Conservation (phyloP, 148 eudicot species). For the Selenicereus undatus region DNA sequence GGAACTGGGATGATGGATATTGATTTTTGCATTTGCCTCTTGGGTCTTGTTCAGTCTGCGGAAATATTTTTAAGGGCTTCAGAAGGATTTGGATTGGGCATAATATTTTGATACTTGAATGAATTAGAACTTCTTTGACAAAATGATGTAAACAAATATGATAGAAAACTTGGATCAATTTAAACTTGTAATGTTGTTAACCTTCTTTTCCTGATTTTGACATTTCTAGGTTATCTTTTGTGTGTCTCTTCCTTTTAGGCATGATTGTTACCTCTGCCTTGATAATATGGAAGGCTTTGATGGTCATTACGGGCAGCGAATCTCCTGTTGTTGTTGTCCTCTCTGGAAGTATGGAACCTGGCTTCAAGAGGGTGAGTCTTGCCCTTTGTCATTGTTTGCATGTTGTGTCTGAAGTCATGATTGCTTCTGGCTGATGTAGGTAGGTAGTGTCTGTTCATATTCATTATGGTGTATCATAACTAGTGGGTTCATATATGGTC, state of each 20-base stretch:
- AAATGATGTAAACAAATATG: background rate
- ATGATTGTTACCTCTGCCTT: constrained; percentile 66
- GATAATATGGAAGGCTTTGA: constrained; percentile 77
- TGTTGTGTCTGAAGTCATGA: background rate
- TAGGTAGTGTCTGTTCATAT: background rate
- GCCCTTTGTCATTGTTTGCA: background rate
- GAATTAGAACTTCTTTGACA: background rate
- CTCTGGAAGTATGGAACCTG: constrained; percentile 91
- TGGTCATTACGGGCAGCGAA: constrained; percentile 68
- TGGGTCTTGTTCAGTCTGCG: no score
- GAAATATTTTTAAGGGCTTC: background rate
- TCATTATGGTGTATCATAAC: background rate
- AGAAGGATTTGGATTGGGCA: background rate
- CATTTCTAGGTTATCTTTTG: background rate
- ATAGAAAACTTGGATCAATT: background rate
- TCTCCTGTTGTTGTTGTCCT: constrained; percentile 90
- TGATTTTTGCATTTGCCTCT: no score
- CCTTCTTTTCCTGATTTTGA: background rate
- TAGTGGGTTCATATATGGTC: background rate
- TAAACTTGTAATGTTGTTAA: background rate
- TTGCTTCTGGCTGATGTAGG: background rate
- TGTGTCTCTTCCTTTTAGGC: constrained; percentile 33
- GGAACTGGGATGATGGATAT: no score
- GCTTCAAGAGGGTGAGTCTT: constrained; percentile 45
- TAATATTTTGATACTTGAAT: background rate